Evolutionary conservation across 176 grass and related monocot genomes (phyloP).

Genomic region (Aegilops tauschii): DNA sequence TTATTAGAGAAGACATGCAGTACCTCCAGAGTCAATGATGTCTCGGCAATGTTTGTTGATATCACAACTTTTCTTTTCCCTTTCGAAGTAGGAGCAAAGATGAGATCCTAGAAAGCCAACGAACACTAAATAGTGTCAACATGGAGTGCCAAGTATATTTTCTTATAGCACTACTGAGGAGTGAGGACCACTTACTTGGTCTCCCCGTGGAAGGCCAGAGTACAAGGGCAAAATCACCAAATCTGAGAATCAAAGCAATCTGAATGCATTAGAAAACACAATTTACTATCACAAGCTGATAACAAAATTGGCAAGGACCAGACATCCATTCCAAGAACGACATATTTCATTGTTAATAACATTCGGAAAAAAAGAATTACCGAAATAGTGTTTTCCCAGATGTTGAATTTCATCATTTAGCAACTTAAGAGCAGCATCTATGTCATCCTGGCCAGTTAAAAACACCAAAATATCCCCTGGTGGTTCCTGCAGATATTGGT

Average conservation of each 20-base stretch:
- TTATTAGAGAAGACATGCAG: conserved; percentile 1
- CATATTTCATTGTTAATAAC: neutral
- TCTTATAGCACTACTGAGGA: neutral
- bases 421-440: conserved; percentile 76
- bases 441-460: conserved; percentile 94
- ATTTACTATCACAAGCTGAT: neutral
- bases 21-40: conserved; percentile 93
- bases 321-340: conserved; percentile 14
- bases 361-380: conserved; percentile 31
- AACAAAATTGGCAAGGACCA: neutral
- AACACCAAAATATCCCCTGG: conserved; percentile 94
- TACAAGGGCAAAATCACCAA: conserved; percentile 90
- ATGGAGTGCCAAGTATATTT: conserved; percentile 3
- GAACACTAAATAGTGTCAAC: conserved; percentile 22
- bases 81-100: conserved; percentile 79
- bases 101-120: conserved; percentile 70
- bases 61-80: conserved; percentile 96
- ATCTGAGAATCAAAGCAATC: conserved; percentile 48
- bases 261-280: conserved; percentile 35
- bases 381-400: conserved; percentile 43
- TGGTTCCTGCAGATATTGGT: conserved; percentile 53
- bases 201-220: conserved; percentile 80
- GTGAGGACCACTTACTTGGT: conserved; percentile 62
- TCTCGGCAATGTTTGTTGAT: conserved; percentile 99
- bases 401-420: conserved; percentile 68